Conservation (phyloP, 1,139 yeast species). For the Blastobotrys arbuscula region DNA sequence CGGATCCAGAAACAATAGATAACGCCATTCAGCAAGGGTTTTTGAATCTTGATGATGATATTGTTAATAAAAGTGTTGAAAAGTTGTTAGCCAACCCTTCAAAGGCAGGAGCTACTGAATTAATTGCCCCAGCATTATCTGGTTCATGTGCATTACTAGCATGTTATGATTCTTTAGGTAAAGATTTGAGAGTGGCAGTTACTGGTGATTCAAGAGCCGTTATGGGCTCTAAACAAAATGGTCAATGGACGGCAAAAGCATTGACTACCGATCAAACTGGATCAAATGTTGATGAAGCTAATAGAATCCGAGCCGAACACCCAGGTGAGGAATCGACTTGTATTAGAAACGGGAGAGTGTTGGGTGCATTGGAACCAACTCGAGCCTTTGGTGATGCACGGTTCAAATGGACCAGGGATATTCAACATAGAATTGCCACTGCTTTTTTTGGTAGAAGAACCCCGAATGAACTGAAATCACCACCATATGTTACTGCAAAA, state of each 20-base stretch:
- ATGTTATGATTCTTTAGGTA: conserved; percentile 73
- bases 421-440: conserved; percentile 68
- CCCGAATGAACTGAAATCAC: conserved; percentile 74
- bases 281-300: conserved; percentile 80
- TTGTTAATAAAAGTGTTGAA: conserved; percentile 70
- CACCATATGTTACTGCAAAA: conserved; percentile 96
- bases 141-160: conserved; percentile 92
- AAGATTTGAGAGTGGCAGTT: conserved; percentile 78
- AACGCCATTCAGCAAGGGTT: conserved; percentile 79
- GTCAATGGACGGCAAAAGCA: conserved; percentile 83
- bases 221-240: conserved; percentile 62
- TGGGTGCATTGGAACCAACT: conserved; percentile 94
- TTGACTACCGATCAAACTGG: conserved; percentile 93
- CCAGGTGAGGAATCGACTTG: conserved; percentile 85
- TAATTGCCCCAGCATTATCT: conserved; percentile 86
- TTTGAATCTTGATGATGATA: conserved; percentile 74
- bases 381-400: conserved; percentile 97
- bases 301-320: conserved; percentile 77
- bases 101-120: conserved; percentile 59
- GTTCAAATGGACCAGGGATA: conserved; percentile 72
- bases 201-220: conserved; percentile 96
- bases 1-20: conserved; percentile 65
- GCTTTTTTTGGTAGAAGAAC: conserved; percentile 79
- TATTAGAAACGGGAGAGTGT: conserved; percentile 72
- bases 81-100: conserved; percentile 57